Evolutionary conservation across 1,284 basidiomycete genomes (phyloP).

Genomic region (Afroboletus lepidellus): DNA sequence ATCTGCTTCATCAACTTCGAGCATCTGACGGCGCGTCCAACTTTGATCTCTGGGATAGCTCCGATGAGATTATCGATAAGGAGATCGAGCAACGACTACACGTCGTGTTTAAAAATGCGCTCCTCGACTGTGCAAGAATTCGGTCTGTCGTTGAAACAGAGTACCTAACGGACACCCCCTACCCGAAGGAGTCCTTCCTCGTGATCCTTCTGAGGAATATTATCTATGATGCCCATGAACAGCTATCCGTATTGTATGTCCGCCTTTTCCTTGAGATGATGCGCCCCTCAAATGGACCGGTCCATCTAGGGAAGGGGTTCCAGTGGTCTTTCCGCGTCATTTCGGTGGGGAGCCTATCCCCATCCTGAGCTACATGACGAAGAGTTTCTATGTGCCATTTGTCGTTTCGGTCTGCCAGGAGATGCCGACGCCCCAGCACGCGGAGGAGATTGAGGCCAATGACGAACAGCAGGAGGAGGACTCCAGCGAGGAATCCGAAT

Average conservation of each 20-base stretch:
- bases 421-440: background rate
- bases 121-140: constrained; percentile 9
- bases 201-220: constrained; percentile 6
- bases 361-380: constrained; percentile 8
- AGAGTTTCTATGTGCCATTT: constrained; percentile 1
- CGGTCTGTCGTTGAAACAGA: constrained; percentile 5
- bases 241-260: constrained; percentile 1
- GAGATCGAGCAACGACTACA: background rate
- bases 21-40: background rate
- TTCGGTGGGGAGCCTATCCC: constrained; percentile 5
- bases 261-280: background rate
- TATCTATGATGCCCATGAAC: background rate
- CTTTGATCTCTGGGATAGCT: constrained; percentile 2
- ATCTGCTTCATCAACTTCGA: background rate
- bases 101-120: constrained; percentile 1
- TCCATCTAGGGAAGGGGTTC: constrained; percentile 4
- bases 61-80: background rate
- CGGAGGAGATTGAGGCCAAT: no score
- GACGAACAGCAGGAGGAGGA: background rate
- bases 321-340: constrained; percentile 10
- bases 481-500: background rate
- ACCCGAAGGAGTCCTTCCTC: constrained; percentile 11
- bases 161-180: background rate
- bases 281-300: background rate
- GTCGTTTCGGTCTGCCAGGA: constrained; percentile 1